phyloP scores from a whole-genome alignment of 208 protist genomes.

The Trypanosomatidae sp. region DNA sequence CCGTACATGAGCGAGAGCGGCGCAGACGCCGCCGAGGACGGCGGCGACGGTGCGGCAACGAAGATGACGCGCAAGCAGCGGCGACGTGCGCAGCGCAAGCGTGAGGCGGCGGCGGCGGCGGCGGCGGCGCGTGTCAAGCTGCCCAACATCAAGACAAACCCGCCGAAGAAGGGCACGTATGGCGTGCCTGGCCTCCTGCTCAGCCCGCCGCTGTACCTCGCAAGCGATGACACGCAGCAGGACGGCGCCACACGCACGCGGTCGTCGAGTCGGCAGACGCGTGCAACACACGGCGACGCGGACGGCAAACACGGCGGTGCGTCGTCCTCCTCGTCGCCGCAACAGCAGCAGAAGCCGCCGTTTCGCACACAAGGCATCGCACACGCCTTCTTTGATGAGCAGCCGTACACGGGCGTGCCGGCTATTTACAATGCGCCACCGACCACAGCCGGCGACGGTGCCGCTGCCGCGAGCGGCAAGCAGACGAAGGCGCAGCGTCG shows the following conservation, averaged over 20 bases:
- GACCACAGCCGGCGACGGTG: too few relatives aligned
- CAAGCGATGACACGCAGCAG: conserved; percentile 30
- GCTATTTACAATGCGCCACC: conserved; percentile 40
- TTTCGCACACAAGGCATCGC: conserved; percentile 38
- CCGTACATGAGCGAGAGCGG: conserved; percentile 70
- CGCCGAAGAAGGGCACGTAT: conserved; percentile 73
- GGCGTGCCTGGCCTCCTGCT: conserved; percentile 54
- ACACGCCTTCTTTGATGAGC: conserved; percentile 57
- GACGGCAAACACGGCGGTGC: too few relatives aligned
- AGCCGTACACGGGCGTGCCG: conserved; percentile 58
- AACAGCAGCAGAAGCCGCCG: conserved; percentile 14
- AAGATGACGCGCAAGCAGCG: conserved; percentile 20
- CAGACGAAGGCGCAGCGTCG: too few relatives aligned
- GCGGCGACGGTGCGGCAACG: conserved; percentile 23
- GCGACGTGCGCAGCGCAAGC: too few relatives aligned
- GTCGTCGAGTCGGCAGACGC: conserved; percentile 3
- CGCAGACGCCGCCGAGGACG: too few relatives aligned
- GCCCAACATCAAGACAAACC: conserved; percentile 74
- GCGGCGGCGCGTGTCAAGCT: conserved; percentile 15
- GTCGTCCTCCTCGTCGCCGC: too few relatives aligned
- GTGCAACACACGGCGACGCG: too few relatives aligned
- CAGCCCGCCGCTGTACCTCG: conserved; percentile 42
- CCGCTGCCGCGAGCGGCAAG: too few relatives aligned
- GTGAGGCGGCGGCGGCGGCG: neutral
- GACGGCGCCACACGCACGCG: conserved; percentile 11